Base-by-base conservation (phyloP, 352 stramenopile genomes). In the Pilasporangium apinafurcum region DNA sequence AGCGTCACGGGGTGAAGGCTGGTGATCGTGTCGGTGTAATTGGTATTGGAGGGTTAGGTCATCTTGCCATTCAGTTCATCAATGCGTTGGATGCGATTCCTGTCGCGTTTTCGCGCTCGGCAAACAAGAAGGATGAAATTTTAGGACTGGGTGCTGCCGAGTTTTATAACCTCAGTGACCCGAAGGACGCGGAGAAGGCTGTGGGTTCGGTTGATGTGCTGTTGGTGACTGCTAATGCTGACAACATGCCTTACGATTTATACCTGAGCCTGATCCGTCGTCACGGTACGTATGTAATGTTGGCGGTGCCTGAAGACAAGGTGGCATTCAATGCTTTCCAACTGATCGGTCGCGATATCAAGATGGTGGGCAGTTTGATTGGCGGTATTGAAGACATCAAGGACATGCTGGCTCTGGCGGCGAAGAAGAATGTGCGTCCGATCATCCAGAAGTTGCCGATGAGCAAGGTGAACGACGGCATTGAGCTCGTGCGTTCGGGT, bases 51-150 rank as follows among this genome's bases (percentile, higher is more conserved):
- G 86, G 86, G 6, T 60, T 96, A 5, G 84, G 85, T 21, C 86
- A 96, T 58, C 56, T 96, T 39, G 83, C 48, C 10, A 63, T 95
- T 37, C 89, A 95, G 54, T 83, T 95, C 37, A 70, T 60, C n/a
- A 64, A 73, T n/a, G 83, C 76, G 8, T 62, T 95, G 29, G 75
- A 71, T 16, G 61, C 56, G 9, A 57, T 68, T 4, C 50, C 82
- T 0, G 66, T 80, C 6, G 80, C 83, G 2, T 68, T 96, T 47
- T 89, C 73, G 8, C 68, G 67, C 32, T 77, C 61, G 26, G 42
- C 49, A 4, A 70, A 46, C 25, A 96, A 95, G 57, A 63, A 83
- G 36, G 47, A 34, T 0, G 58, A 77, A 32, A 70, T 71, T 9
- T 38, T 49, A 14, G 43, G 56, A 12, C 64, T 95, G 14, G 78